Evolutionary conservation across 768 basidiomycete species (phyloP).

Genomic region (Suillus clintonianus): DNA sequence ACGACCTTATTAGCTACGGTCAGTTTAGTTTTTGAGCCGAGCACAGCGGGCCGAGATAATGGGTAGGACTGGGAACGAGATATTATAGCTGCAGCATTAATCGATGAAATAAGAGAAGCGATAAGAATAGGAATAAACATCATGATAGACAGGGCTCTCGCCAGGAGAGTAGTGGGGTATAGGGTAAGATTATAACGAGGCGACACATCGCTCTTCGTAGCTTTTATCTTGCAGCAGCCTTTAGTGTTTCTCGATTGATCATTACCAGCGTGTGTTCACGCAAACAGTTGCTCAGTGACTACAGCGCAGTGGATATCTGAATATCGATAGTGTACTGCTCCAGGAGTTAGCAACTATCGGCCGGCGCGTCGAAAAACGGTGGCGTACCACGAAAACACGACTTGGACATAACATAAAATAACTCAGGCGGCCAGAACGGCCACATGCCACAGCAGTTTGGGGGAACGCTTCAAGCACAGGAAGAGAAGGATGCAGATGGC

Average conservation of each 20-base stretch:
- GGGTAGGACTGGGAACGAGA: slow-evolving; percentile 14
- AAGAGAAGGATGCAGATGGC: not conserved
- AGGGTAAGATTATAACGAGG: not conserved
- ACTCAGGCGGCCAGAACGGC: not conserved
- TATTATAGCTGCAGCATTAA: slow-evolving; percentile 21
- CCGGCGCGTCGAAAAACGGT: not conserved
- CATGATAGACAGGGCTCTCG: not conserved
- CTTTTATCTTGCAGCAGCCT: not conserved
- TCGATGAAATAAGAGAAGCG: slow-evolving; percentile 8
- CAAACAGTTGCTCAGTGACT: not conserved
- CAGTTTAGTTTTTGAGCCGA: slow-evolving; percentile 25
- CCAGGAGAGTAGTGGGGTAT: not conserved
- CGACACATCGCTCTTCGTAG: not conserved
- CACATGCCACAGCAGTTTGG: not conserved
- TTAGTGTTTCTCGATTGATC: not conserved
- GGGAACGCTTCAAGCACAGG: not conserved
- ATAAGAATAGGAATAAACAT: slow-evolving; percentile 15
- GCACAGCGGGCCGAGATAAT: slow-evolving; percentile 1
- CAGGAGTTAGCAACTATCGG: not conserved
- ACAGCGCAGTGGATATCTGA: not conserved
- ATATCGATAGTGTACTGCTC: not conserved
- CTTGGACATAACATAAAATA: not conserved
- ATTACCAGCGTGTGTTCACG: not conserved
- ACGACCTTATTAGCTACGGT: slow-evolving; percentile 40
- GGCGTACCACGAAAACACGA: not conserved